Conservation (phyloP, 176 grass and related monocot species). For the Lolium rigidum region DNA sequence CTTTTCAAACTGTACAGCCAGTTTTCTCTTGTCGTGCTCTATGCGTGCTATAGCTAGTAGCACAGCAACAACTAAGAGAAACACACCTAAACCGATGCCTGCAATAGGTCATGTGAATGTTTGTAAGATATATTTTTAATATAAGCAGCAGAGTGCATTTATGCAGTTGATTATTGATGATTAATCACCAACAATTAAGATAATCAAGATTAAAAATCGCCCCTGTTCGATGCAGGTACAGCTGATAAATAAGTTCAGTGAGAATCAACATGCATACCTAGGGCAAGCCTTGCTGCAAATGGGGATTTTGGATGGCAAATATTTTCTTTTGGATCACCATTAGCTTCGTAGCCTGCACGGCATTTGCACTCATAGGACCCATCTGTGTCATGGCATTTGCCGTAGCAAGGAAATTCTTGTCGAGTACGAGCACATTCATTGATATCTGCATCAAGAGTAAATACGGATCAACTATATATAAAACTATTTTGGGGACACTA, state of each 20-base stretch:
- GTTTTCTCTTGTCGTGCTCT: neutral
- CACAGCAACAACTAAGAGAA: neutral
- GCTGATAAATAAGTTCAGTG: no score
- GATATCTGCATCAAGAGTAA: neutral
- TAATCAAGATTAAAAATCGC: neutral
- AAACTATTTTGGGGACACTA: no score
- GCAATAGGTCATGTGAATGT: neutral
- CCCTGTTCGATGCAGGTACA: neutral
- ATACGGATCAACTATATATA: no score
- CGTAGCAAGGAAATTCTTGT: neutral
- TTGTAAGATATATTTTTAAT: neutral
- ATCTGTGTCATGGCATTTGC: neutral
- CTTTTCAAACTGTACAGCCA: neutral
- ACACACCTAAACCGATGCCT: neutral
- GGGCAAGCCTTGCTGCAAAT: neutral
- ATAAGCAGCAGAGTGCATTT: no score
- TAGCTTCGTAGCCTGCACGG: neutral
- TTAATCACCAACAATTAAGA: neutral
- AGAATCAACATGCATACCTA: neutral
- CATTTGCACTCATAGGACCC: constrained; percentile 8
- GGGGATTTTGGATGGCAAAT: neutral
- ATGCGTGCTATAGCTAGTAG: neutral
- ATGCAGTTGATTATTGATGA: neutral
- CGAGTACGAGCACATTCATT: neutral
- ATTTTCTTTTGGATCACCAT: neutral